Evolutionary conservation across 768 basidiomycete genomes (phyloP), one percentile per base, ranked within the genome.

Genomic region (Leccinum subgranulosum): DNA sequence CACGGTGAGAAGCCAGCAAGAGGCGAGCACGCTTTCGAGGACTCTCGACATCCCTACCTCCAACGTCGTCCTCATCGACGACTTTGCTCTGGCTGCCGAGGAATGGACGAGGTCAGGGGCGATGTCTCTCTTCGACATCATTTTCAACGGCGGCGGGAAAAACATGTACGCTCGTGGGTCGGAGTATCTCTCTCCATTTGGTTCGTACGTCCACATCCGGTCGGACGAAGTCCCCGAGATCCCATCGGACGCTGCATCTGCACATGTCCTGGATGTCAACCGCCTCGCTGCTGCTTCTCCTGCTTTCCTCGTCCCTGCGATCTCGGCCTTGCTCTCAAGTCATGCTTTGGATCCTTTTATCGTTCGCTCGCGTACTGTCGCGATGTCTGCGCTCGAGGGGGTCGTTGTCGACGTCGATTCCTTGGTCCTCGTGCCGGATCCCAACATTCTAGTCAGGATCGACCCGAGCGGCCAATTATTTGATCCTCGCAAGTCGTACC

Each of bases 381-480:
- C 62, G 11, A 55, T 65, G 53, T 60, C 63, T 36, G 31, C 58
- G 1, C 61, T 67, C 11, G 52, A 53, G 4, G 51, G 21, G 1
- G 28, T 56, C 1, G 19, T 27, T n/a, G 19, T 53, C 4, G 50
- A 55, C 28, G 39, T 52, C 6, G 54, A 67, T 52, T 57, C 60
- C 7, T 8, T 67, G 17, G 60, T 71, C 15, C 52, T 69, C 17
- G 39, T 64, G 25, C 66, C 69, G 0, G 57, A 62, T 31, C 15
- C 19, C 0, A n/a, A 11, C 15, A 39, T 14, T 21, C 10, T 33
- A 7, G 47, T 64, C 34, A 65, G 70, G 41, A 51, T 70, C 23
- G 68, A 71, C 29, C 66, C 69, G 11, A 31, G 58, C 2, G 63
- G 64, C 15, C 66, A 71, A 49, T 57, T 74, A 12, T 74, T 74